These are phyloP conservation scores for Vigna reflexopilosa DNA, from an alignment of 306 rosid species.

Conservation along the genomic window DNA sequence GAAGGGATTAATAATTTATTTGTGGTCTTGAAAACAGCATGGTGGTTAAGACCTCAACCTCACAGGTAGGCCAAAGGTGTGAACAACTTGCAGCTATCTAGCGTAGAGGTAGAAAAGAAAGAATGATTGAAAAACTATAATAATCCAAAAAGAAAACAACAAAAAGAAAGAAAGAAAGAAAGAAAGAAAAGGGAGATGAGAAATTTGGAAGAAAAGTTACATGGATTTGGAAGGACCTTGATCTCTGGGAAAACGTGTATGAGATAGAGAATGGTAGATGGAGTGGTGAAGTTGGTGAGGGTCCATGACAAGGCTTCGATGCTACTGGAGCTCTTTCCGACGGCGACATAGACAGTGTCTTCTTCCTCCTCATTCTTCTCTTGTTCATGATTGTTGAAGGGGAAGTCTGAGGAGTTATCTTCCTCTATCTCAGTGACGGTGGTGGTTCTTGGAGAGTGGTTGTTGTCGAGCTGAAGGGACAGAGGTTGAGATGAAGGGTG, in stretches of 20 bases:
- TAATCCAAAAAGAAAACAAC: background rate
- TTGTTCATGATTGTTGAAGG: constrained; percentile 42
- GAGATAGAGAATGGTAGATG: constrained; percentile 60
- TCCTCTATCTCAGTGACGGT: constrained; percentile 77
- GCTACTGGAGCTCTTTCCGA: constrained; percentile 53
- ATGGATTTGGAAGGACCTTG: constrained; percentile 71
- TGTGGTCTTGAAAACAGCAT: constrained; percentile 28
- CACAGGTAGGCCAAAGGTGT: constrained; percentile 29
- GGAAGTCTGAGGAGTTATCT: constrained; percentile 34
- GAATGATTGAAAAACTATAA: background rate
- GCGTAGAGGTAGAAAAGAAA: constrained; percentile 2
- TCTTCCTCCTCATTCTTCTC: constrained; percentile 39
- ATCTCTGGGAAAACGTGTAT: constrained; percentile 72
- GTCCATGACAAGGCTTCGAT: constrained; percentile 73
- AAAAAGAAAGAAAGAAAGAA: background rate
- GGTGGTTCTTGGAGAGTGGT: constrained; percentile 5
- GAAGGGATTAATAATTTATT: background rate
- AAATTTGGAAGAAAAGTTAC: constrained; percentile 51
- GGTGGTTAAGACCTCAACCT: constrained; percentile 42
- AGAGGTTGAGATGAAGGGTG: constrained; percentile 40
- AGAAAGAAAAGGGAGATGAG: background rate
- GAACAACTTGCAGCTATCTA: constrained; percentile 33
- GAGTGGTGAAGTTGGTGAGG: constrained; percentile 50
- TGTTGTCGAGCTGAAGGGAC: constrained; percentile 3
- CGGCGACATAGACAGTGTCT: constrained; percentile 56